Evolutionary conservation across 164 flowering plant genomes (phyloP).

Genomic region (Kalanchoe fedtschenkoi): DNA sequence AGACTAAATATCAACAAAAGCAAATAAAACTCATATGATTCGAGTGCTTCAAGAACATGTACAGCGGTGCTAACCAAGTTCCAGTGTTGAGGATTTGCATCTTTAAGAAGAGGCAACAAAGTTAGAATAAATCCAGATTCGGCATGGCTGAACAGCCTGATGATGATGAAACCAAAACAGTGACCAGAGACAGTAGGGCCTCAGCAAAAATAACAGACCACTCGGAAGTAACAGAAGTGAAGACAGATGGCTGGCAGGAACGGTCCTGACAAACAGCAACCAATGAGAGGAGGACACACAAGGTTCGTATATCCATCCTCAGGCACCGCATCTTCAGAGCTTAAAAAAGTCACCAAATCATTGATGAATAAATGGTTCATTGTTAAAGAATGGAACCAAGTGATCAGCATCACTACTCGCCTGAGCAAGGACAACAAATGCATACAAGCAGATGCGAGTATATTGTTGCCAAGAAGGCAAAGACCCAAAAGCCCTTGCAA

Average conservation of each 20-base stretch:
- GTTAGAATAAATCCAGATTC: conserved; percentile 90
- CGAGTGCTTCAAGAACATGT: conserved; percentile 76
- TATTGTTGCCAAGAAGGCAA: conserved; percentile 60
- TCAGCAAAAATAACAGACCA: conserved; percentile 82
- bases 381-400: conserved; percentile 61
- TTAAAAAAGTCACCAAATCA: conserved; percentile 71
- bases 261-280: conserved; percentile 87
- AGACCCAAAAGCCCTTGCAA: conserved; percentile 79
- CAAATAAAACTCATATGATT: no score
- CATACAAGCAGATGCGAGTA: conserved; percentile 76
- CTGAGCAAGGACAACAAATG: conserved; percentile 82
- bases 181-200: conserved; percentile 74
- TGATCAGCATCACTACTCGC: conserved; percentile 63
- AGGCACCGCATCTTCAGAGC: conserved; percentile 73
- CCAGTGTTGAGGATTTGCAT: conserved; percentile 73
- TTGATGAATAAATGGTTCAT: conserved; percentile 81
- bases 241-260: conserved; percentile 58
- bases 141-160: conserved; percentile 82
- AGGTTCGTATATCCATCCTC: conserved; percentile 55
- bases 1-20: no score
- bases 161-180: conserved; percentile 81
- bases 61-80: conserved; percentile 83
- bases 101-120: conserved; percentile 84
- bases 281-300: conserved; percentile 59
- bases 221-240: conserved; percentile 70